phyloP scores from a whole-genome alignment of 129 eudicot genomes.

The Kitagawia praeruptora region DNA sequence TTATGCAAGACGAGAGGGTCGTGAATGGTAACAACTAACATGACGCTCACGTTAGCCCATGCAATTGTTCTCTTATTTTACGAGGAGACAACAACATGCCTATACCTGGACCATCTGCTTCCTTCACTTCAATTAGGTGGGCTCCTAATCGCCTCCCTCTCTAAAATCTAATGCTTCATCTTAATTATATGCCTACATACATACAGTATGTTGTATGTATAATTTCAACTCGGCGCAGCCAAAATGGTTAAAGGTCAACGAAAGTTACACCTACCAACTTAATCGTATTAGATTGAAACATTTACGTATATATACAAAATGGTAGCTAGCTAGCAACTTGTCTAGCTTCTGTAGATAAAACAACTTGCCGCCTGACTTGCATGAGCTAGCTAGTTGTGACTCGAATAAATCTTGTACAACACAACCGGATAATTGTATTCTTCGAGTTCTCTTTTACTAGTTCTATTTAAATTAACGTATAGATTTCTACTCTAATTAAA shows the following conservation, averaged over 20 bases:
- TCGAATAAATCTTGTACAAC: not conserved
- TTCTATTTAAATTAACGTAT: not conserved
- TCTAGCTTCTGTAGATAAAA: not conserved
- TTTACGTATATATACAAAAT: not conserved
- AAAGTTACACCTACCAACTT: conserved; percentile 2
- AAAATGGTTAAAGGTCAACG: not conserved
- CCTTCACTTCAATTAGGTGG: not conserved
- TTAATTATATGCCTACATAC: not conserved
- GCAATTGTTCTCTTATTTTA: not conserved
- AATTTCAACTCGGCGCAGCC: not conserved
- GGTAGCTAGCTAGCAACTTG: not conserved
- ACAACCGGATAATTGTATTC: not conserved
- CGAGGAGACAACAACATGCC: conserved; percentile 2
- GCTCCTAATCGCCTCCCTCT: not conserved
- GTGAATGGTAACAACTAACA: conserved; percentile 5
- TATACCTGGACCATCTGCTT: conserved; percentile 10
- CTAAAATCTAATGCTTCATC: not conserved
- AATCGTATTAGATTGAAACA: not conserved
- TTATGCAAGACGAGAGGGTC: not conserved
- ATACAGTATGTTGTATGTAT: not conserved
- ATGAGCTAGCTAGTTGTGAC: not conserved
- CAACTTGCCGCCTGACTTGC: not conserved
- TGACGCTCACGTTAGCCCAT: conserved; percentile 16
- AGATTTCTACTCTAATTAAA: too few relatives aligned
- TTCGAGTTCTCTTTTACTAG: not conserved